Conservation (phyloP, 257 asterid genomes). For the Petunia secreta region DNA sequence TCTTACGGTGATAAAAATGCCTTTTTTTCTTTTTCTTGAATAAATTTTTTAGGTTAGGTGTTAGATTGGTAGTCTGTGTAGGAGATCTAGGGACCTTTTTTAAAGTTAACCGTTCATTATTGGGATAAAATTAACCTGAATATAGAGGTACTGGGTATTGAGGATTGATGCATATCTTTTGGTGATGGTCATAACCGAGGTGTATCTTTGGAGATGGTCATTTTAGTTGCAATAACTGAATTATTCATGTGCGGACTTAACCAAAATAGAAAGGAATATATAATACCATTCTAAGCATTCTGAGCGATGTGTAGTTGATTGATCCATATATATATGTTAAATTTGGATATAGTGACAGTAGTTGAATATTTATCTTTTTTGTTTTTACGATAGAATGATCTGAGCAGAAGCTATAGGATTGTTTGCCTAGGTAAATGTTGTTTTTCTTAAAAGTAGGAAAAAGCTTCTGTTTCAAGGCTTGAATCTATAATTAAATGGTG, state of each 20-base stretch:
- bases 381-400: conserved; percentile 3
- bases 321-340: conserved; percentile 9
- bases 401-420: background rate
- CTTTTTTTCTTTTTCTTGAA: background rate
- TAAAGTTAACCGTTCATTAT: background rate
- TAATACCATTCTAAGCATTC: background rate
- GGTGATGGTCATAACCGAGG: background rate
- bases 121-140: background rate
- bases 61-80: background rate
- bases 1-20: background rate
- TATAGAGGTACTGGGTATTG: background rate
- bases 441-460: background rate
- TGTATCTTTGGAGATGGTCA: conserved; percentile 4
- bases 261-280: background rate
- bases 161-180: conserved; percentile 4
- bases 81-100: background rate
- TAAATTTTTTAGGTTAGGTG: conserved; percentile 5
- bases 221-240: background rate
- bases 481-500: background rate
- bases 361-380: background rate
- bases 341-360: background rate
- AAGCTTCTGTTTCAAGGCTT: background rate
- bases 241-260: background rate
- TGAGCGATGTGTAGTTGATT: background rate
- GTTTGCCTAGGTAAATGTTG: background rate